These are phyloP conservation scores for Talaromyces atroroseus DNA, from an alignment of 2,329 filamentous ascomycete species.

Conservation along the genomic window DNA sequence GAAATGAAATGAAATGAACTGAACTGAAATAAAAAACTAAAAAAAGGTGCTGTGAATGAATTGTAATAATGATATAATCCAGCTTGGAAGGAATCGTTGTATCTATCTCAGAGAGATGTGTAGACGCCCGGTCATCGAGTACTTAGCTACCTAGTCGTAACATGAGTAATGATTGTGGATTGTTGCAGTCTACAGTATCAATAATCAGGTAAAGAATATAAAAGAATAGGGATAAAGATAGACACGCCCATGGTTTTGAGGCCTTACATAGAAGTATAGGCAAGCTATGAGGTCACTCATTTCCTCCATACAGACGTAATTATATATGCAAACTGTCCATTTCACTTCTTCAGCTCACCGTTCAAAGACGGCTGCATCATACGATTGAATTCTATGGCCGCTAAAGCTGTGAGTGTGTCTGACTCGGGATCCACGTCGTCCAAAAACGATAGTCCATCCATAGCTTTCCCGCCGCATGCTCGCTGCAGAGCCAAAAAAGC, in stretches of 20 bases:
- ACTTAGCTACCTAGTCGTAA: no score
- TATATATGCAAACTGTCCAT: not conserved
- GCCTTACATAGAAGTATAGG: not conserved
- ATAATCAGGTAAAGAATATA: not conserved
- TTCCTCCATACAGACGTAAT: not conserved
- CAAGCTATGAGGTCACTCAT: not conserved
- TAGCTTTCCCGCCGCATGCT: slow-evolving; percentile 67
- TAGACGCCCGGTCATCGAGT: no score
- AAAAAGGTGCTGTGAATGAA: not conserved
- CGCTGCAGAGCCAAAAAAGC: slow-evolving; percentile 75
- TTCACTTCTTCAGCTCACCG: slow-evolving; percentile 6
- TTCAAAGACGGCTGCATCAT: slow-evolving; percentile 7
- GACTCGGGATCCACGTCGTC: slow-evolving; percentile 27
- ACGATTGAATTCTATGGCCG: slow-evolving; percentile 17
- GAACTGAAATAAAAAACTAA: no score
- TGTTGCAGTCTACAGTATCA: not conserved
- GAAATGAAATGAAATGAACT: not conserved
- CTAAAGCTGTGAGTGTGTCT: slow-evolving; percentile 21
- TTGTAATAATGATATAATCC: not conserved
- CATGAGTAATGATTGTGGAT: no score
- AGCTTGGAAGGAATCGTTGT: no score
- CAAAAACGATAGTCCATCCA: slow-evolving; percentile 50
- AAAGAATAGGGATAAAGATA: not conserved
- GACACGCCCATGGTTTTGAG: not conserved
- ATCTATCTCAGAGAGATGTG: no score